Conservation (phyloP, 371 early-diverging fungal species). For the Rhizopus microsporus region DNA sequence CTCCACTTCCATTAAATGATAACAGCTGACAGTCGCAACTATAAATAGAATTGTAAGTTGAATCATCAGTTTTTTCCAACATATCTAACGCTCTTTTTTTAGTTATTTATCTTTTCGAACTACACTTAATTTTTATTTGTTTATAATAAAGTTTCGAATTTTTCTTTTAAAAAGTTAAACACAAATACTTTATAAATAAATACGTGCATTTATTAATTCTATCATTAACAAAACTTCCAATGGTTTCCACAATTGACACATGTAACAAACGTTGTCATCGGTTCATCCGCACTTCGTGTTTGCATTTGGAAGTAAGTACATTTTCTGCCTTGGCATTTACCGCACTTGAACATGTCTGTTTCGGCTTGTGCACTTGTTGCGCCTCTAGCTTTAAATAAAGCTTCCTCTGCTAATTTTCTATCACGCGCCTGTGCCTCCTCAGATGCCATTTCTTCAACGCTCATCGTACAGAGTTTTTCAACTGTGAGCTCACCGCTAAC, state of each 20-base stretch:
- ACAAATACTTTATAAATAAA: slow-evolving; percentile 26
- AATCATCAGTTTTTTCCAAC: neutral
- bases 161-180: slow-evolving; percentile 25
- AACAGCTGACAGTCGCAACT: neutral
- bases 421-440: slow-evolving; percentile 77
- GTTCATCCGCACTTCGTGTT: slow-evolving; percentile 97
- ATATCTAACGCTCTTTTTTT: neutral
- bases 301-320: slow-evolving; percentile 95
- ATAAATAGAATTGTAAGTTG: neutral
- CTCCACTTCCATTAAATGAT: neutral
- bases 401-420: slow-evolving; percentile 69
- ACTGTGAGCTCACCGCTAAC: slow-evolving; percentile 69
- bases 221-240: slow-evolving; percentile 68
- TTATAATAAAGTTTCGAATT: slow-evolving; percentile 20
- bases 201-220: slow-evolving; percentile 12
- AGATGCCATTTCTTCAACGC: slow-evolving; percentile 87
- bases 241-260: slow-evolving; percentile 82
- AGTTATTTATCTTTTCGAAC: neutral
- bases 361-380: slow-evolving; percentile 80
- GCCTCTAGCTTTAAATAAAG: slow-evolving; percentile 78
- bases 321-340: slow-evolving; percentile 89
- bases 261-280: slow-evolving; percentile 96
- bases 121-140: slow-evolving; percentile 2
- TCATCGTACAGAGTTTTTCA: slow-evolving; percentile 76
- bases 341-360: slow-evolving; percentile 95